Percentiles rank a stretch among this genome's conserved stretches.
phyloP scores from a whole-genome alignment of 192 early-diverging fungal species.

The Martensiomyces pterosporus region DNA sequence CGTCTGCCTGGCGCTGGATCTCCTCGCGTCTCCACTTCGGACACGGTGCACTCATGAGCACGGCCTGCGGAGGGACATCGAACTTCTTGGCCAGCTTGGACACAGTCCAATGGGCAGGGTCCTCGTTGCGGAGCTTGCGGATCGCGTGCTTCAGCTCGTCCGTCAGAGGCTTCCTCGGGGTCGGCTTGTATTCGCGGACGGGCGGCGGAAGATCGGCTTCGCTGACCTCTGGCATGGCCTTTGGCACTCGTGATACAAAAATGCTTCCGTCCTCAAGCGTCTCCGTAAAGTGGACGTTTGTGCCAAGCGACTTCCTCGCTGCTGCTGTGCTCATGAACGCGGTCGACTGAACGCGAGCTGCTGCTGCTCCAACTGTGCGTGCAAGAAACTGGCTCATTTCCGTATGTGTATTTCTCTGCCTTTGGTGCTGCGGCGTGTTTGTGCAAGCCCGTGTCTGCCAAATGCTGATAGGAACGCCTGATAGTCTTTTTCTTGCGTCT shows the following conservation, averaged over 20 bases:
- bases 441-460: not conserved
- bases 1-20: conserved; percentile 36
- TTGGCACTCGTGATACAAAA: conserved; percentile 49
- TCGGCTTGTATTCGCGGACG: conserved; percentile 16
- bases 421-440: no score
- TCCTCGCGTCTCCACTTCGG: conserved; percentile 42
- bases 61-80: conserved; percentile 27
- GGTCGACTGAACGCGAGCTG: conserved; percentile 6
- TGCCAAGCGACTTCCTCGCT: conserved; percentile 41
- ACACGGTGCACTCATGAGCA: conserved; percentile 28
- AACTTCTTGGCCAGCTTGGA: conserved; percentile 47
- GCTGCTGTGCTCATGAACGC: conserved; percentile 37
- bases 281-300: conserved; percentile 44
- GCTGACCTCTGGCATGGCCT: conserved; percentile 24
- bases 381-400: conserved; percentile 5
- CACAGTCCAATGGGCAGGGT: conserved; percentile 49
- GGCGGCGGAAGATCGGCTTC: conserved; percentile 49
- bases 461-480: not conserved
- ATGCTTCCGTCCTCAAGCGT: conserved; percentile 48
- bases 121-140: conserved; percentile 39
- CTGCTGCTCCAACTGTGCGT: not conserved
- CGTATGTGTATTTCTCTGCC: no score
- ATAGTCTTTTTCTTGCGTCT: not conserved
- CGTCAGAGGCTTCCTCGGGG: conserved; percentile 18
- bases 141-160: conserved; percentile 27